Percentiles rank a stretch among this genome's conserved stretches.
Evolutionary conservation across 768 basidiomycete species (phyloP).

Genomic region (Sporobolomyces roseus): DNA sequence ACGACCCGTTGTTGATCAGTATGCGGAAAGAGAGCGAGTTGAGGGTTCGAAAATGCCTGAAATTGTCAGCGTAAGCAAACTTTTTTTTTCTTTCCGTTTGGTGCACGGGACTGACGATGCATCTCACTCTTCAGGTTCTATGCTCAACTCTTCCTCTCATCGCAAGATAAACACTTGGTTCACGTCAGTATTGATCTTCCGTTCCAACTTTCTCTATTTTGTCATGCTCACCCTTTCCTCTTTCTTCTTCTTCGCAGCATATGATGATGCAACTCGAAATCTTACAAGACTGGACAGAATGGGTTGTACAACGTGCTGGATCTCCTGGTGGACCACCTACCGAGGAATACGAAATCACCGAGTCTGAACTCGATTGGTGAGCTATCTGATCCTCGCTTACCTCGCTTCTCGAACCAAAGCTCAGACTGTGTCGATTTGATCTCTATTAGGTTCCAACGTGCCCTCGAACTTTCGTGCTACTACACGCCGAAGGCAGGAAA

Average conservation of each 20-base stretch:
- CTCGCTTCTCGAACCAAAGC: too few relatives aligned
- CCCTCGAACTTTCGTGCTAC: slow-evolving; percentile 32
- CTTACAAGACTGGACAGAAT: slow-evolving; percentile 20
- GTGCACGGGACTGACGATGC: background rate
- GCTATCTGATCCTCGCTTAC: too few relatives aligned
- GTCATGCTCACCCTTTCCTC: background rate
- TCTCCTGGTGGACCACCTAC: slow-evolving; percentile 7
- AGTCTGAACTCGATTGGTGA: slow-evolving; percentile 36
- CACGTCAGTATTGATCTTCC: slow-evolving; percentile 5
- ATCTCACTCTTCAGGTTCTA: slow-evolving; percentile 29
- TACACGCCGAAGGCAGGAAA: slow-evolving; percentile 30
- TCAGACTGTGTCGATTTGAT: background rate
- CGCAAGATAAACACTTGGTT: slow-evolving; percentile 38
- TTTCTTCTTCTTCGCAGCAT: slow-evolving; percentile 12
- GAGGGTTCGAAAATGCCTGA: slow-evolving; percentile 36
- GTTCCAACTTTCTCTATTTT: background rate
- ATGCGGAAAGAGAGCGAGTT: slow-evolving; percentile 29
- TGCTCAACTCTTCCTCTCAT: slow-evolving; percentile 35
- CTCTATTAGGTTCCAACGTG: slow-evolving; percentile 23
- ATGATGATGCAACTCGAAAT: slow-evolving; percentile 38
- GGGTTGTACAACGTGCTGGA: slow-evolving; percentile 20
- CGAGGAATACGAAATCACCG: slow-evolving; percentile 27
- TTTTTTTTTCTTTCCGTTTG: background rate
- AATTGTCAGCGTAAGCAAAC: slow-evolving; percentile 16
- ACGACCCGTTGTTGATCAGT: background rate